A percentile compares a stretch with the other conserved stretches of the same genome.
Conservation (phyloP, 306 rosid species). For the Citrullus amarus region DNA sequence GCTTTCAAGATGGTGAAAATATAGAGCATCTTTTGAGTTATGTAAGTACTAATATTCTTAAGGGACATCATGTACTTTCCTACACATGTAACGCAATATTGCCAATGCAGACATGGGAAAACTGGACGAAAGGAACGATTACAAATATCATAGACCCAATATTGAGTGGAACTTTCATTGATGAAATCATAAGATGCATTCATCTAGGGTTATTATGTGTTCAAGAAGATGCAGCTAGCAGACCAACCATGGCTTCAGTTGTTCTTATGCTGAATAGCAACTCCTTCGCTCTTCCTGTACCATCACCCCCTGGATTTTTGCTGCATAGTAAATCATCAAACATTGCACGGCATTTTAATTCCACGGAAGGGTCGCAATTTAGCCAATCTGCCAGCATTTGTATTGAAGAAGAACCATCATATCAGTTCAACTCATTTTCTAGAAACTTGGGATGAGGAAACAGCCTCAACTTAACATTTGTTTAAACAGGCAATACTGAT, state of each 20-base stretch:
- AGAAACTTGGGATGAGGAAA: neutral
- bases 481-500: neutral
- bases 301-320: neutral
- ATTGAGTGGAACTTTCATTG: neutral
- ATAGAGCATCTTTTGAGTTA: neutral
- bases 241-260: constrained; percentile 3
- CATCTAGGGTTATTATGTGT: constrained; percentile 1
- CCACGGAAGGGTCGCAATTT: neutral
- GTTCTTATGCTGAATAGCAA: neutral
- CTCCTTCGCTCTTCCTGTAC: constrained; percentile 1
- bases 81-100: neutral
- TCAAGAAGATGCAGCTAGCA: neutral
- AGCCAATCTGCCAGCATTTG: neutral
- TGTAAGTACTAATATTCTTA: neutral
- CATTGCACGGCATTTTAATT: neutral
- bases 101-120: neutral
- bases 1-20: neutral
- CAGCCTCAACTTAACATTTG: neutral
- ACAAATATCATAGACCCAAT: neutral
- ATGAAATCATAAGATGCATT: neutral
- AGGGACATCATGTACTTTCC: neutral
- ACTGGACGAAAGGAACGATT: neutral
- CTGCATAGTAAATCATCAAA: neutral
- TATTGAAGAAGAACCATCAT: neutral
- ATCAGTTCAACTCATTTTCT: neutral